Evolutionary conservation across 441 rosid genomes (phyloP), one percentile per base, ranked within the genome.

Genomic region (Populus hybrid): DNA sequence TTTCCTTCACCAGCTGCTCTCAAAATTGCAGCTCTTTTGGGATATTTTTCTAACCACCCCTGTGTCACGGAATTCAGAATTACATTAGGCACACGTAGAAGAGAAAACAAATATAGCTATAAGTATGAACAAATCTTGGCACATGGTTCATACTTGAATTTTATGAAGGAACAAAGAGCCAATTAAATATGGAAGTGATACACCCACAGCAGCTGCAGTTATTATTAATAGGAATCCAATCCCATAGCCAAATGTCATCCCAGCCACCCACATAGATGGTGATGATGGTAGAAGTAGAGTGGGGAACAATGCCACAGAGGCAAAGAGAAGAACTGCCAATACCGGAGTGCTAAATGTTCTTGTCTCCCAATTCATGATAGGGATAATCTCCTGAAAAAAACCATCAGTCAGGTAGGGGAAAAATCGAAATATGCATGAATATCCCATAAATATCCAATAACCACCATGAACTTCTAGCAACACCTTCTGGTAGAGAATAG

Each of bases 191-290:
- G 99, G 98, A 86, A 95, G 99, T 6, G 99, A 94, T 53, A 94
- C 87, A 72, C 97, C 99, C 3, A 91, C 71, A 69, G 90, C 82
- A 23, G 84, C 84, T 53, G 92, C 93, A 12, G 94, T 82, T 61
- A 88, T 83, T 69, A 90, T 90, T 71, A 95, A 86, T 61, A 95
- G 89, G 84, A 95, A 93, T 69, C 99, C 99, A 74, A 77, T 91
- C 69, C 90, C 97, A 83, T 92, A 94, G 73, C 99, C 99, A 83
- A 95, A 95, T 71, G 95, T 92, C 87, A 95, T 91, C 83, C 99
- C 99, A 69, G 95, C 98, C n/a, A 94, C 92, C 98, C 99, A 95
- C 95, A 94, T 94, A 53, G 99, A 94, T 40, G 97, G 99, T n/a
- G 95, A 81, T 66, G 99, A 90, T 24, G 98, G 99, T 65, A 95